Base-by-base conservation (phyloP, 75 land plant genomes). In the Larix kaempferi region DNA sequence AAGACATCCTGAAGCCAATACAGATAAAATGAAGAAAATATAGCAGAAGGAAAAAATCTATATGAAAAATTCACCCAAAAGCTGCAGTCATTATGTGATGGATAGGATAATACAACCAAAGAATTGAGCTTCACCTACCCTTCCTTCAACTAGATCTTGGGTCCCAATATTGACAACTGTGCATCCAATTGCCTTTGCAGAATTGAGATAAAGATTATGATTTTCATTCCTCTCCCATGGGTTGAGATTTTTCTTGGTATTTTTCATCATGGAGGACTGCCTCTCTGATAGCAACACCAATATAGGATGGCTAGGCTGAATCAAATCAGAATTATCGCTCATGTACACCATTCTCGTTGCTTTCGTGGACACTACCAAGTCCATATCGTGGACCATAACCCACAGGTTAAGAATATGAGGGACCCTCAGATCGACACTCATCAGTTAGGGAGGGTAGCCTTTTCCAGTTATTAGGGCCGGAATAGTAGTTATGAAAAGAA, bases 101-200 rank as follows among this genome's bases (percentile, higher is more conserved):
- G 19, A 74, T 17, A 77, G 73, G 14, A 75, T 49, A 49, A 11
- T 49, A 49, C 21, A 69, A n/a, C 49, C 49, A 69, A 41, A n/a
- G 19, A 39, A 19, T 41, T 2, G 23, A 69, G 41, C 54, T 76
- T 54, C 56, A 35, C 73, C 66, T 84, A 86, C 88, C 83, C 88
- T 86, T 25, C 88, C 88, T 65, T 84, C 87, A 63, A 73, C 74
- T 60, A 86, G 62, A 78, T 94, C 99, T 77, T 92, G 90, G 15
- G 93, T 90, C 60, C 99, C 99, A 74, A 96, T 96, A 75, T 96
- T 96, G 57, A 96, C 99, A 55, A 96, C 90, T 17, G 99, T 92
- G 80, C 99, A 96, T 54, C 99, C 99, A 83, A 96, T 96, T 21
- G 99, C 99, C 74, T 94, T 96, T 26, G 99, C 99, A 67, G 99